These are phyloP conservation scores for Neurospora hispaniola DNA, from an alignment of 495 filamentous ascomycete genomes.

Conservation along the genomic window DNA sequence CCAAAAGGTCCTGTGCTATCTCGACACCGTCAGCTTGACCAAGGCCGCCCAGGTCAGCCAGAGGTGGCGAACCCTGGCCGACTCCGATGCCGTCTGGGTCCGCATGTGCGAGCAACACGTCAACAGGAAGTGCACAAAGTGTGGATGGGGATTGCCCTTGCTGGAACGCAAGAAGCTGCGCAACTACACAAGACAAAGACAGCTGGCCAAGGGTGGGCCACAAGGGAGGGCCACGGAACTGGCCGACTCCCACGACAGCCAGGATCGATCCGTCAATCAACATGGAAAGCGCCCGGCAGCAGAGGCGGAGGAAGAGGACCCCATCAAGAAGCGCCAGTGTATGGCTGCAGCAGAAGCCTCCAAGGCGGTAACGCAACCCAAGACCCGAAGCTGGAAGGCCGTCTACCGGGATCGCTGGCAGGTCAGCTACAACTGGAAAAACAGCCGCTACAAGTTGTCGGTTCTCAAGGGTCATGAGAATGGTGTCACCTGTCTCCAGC, in stretches of 20 bases:
- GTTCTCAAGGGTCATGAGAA: conserved; percentile 84
- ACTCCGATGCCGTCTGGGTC: conserved; percentile 97
- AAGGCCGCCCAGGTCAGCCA: conserved; percentile 92
- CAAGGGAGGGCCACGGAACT: conserved; percentile 20
- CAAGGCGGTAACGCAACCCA: conserved; percentile 11
- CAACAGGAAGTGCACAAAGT: conserved; percentile 91
- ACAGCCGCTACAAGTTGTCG: conserved; percentile 73
- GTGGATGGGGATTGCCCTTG: conserved; percentile 87
- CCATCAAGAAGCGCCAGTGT: conserved; percentile 41
- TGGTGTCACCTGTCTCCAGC: conserved; percentile 92
- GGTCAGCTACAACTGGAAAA: conserved; percentile 76
- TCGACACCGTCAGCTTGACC: conserved; percentile 93
- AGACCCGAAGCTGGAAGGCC: conserved; percentile 77
- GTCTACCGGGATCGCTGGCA: conserved; percentile 26
- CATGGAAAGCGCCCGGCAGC: conserved; percentile 24
- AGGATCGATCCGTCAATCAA: neutral
- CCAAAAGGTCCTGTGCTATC: conserved; percentile 83
- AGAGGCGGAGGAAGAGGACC: conserved; percentile 16
- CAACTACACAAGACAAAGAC: conserved; percentile 79
- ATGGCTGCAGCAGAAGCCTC: conserved; percentile 9
- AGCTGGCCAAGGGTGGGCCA: conserved; percentile 25
- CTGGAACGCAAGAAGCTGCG: conserved; percentile 80
- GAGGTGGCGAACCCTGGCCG: conserved; percentile 76
- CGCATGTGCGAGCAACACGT: conserved; percentile 98
- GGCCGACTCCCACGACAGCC: conserved; percentile 5